Base-by-base conservation (phyloP, 2,329 filamentous ascomycete genomes). In the Aspergillus sp. region DNA sequence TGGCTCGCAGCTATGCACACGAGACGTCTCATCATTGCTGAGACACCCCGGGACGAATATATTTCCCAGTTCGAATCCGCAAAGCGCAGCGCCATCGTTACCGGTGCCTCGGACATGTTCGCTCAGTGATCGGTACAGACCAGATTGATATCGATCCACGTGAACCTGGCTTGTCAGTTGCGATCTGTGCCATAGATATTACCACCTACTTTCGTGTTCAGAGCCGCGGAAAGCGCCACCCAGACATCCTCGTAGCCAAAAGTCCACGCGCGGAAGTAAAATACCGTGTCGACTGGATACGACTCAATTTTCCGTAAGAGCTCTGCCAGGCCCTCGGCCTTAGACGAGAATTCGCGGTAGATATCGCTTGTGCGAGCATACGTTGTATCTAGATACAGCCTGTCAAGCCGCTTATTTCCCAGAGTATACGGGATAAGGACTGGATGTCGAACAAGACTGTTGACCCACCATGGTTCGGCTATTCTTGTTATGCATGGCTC, bases 231-330 rank as follows among this genome's bases (percentile, higher is more conserved):
- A 1, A 96, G 61, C 0, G 85, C 81, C 37, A 86, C 66, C 86
- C 86, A 95, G 0, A 94, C 86, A 32, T 93, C 82, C 53, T 96
- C 88, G 42, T 95, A 94, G 1, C 83, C 84, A 51, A 91, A 91
- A 0, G 89, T 95, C 86, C 88, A 94, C 1, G 86, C 75, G 35
- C 86, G 75, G 28, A 96, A 71, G 54, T 93, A 82, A 48, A 94
- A 95, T 1, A 81, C 56, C 0, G 86, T 93, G 24, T 85, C 74
- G 1, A 65, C 40, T 0, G 86, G 80, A 53, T 89, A 93, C 15
- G 62, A 52, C 0, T 63, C 56, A 0, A 94, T 69, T 43, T 86
- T 81, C 4, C 65, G 60, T 1, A 95, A 49, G 0, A 95, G 68
- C 49, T 94, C 83, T 1, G 63, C 63, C 8, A 94, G 65, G 0